phyloP scores from a whole-genome alignment of 208 protist genomes.

The Trypanosoma rangeli region DNA sequence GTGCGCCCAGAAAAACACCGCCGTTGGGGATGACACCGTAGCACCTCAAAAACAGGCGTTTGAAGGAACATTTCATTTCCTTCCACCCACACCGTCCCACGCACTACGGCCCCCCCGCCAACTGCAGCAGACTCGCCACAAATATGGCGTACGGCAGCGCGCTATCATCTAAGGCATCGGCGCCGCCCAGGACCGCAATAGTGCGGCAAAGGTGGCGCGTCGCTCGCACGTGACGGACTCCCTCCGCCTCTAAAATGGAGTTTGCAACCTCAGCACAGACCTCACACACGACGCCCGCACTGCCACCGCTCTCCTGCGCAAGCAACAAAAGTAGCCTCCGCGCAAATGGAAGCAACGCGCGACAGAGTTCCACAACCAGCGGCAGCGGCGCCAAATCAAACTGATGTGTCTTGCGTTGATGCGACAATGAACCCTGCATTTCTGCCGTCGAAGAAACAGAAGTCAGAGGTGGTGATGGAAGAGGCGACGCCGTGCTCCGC shows the following conservation, averaged over 20 bases:
- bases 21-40: background rate
- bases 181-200: background rate
- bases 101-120: background rate
- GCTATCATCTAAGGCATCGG: background rate
- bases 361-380: constrained; percentile 46
- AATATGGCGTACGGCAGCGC: constrained; percentile 15
- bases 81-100: background rate
- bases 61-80: background rate
- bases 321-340: constrained; percentile 55
- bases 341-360: constrained; percentile 42
- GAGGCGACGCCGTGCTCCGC: background rate
- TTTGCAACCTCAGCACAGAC: constrained; percentile 63
- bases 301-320: constrained; percentile 22
- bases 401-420: background rate
- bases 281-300: constrained; percentile 24
- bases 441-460: background rate
- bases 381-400: background rate
- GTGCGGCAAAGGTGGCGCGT: constrained; percentile 28
- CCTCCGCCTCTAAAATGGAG: constrained; percentile 51
- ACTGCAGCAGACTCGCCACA: constrained; percentile 8
- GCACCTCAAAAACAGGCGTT: background rate
- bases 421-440: background rate
- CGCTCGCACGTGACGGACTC: constrained; percentile 28
- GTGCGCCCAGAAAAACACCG: too few species aligned
- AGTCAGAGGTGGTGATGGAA: background rate